These are phyloP conservation scores for Suillus decipiens DNA, from an alignment of 768 basidiomycete genomes.

Conservation along the genomic window DNA sequence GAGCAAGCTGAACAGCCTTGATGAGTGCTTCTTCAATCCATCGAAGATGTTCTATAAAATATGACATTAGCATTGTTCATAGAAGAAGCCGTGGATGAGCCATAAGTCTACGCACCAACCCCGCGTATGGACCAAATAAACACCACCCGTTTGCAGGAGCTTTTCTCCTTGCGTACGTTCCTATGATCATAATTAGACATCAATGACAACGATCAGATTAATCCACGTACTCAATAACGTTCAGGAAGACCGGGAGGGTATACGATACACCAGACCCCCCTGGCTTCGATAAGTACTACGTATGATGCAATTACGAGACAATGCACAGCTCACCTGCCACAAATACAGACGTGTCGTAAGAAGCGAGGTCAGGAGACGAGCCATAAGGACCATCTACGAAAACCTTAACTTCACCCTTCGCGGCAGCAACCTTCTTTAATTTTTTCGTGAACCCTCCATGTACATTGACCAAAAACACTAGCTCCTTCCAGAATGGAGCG, in stretches of 20 bases:
- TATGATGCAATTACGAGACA: too few relatives aligned
- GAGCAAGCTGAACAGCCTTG: conserved; percentile 32
- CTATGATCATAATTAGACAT: conserved; percentile 13
- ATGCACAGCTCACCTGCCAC: too few relatives aligned
- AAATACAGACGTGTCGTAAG: too few relatives aligned
- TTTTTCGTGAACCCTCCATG: conserved; percentile 60
- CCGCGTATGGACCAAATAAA: conserved; percentile 57
- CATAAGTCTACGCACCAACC: conserved; percentile 33
- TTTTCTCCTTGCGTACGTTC: conserved; percentile 20
- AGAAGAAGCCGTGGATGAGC: not conserved
- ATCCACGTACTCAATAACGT: conserved; percentile 40
- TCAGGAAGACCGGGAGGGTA: conserved; percentile 45
- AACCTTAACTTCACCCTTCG: conserved; percentile 39
- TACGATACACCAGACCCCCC: conserved; percentile 9
- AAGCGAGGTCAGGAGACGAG: conserved; percentile 42
- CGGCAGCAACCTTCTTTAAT: conserved; percentile 37
- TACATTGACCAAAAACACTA: conserved; percentile 63
- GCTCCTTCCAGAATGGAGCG: conserved; percentile 35
- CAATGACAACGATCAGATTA: too few relatives aligned
- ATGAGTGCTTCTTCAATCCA: conserved; percentile 48
- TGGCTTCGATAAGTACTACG: too few relatives aligned
- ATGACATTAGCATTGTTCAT: not conserved
- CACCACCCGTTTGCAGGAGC: conserved; percentile 39
- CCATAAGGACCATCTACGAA: conserved; percentile 66
- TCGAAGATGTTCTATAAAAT: conserved; percentile 35